Conservation (phyloP, 2,329 filamentous ascomycete genomes). For the Trichoderma oligosporum region DNA sequence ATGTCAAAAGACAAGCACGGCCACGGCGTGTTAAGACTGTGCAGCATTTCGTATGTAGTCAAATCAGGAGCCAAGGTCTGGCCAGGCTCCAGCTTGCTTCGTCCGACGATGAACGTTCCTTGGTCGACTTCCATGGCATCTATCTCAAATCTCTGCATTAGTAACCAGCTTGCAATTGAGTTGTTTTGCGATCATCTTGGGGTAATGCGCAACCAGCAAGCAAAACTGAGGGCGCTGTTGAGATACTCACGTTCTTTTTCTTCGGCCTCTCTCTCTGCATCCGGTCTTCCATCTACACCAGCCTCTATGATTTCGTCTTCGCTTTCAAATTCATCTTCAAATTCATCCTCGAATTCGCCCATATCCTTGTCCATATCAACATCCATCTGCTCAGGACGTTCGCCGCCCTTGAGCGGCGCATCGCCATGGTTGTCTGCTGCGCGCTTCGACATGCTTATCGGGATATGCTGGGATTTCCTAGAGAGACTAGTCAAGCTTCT, state of each 20-base stretch:
- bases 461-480: background rate
- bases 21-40: conserved; percentile 91
- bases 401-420: conserved; percentile 56
- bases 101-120: conserved; percentile 91
- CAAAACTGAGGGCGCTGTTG: background rate
- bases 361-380: conserved; percentile 60
- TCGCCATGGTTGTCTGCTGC: conserved; percentile 48
- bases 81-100: conserved; percentile 84
- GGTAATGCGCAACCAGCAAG: background rate
- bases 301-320: conserved; percentile 90
- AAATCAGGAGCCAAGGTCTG: conserved; percentile 88
- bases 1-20: conserved; percentile 96
- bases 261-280: conserved; percentile 87
- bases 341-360: conserved; percentile 92
- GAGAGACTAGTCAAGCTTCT: background rate
- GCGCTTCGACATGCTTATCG: conserved; percentile 55
- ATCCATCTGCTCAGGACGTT: conserved; percentile 62
- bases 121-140: conserved; percentile 91
- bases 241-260: conserved; percentile 59
- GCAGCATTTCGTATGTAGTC: conserved; percentile 96
- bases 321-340: conserved; percentile 85
- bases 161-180: background rate
- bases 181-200: background rate
- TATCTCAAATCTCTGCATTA: conserved; percentile 26
- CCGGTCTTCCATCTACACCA: conserved; percentile 86